Evolutionary conservation across 2,329 filamentous ascomycete genomes (phyloP).

Genomic region (Cladophialophora yegresii): DNA sequence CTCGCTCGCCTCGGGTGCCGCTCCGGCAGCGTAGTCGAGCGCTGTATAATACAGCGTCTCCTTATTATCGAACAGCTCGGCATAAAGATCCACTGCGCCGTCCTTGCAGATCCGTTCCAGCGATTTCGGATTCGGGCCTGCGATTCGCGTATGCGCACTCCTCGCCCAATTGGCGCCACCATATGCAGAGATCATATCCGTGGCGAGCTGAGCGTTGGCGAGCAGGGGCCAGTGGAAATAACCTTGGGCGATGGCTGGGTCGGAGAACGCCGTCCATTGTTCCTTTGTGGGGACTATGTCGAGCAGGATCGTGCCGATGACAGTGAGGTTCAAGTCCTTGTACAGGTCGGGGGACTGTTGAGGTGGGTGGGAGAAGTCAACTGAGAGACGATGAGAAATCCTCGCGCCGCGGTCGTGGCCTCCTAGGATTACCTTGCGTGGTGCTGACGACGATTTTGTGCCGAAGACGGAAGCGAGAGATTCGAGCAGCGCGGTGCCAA

Average conservation of each 20-base stretch:
- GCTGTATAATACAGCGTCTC: conserved; percentile 49
- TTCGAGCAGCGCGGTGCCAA: conserved; percentile 49
- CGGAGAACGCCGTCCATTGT: conserved; percentile 49
- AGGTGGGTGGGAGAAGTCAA: conserved; percentile 41
- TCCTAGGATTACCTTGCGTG: conserved; percentile 47
- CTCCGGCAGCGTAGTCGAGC: conserved; percentile 53
- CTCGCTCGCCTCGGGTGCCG: conserved; percentile 46
- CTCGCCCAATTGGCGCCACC: conserved; percentile 47
- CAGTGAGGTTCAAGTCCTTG: conserved; percentile 38
- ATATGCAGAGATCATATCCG: conserved; percentile 48
- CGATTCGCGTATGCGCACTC: conserved; percentile 41
- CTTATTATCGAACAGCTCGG: conserved; percentile 46
- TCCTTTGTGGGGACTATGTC: conserved; percentile 55
- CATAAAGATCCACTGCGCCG: conserved; percentile 50
- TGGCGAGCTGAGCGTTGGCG: conserved; percentile 49
- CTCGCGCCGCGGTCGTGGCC: conserved; percentile 56
- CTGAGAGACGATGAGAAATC: conserved; percentile 53
- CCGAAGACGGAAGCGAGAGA: conserved; percentile 43
- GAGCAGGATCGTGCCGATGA: conserved; percentile 48
- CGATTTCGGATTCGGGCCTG: conserved; percentile 34
- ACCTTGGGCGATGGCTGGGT: conserved; percentile 42
- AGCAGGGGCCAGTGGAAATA: conserved; percentile 58
- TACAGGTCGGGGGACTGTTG: conserved; percentile 11
- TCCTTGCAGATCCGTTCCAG: conserved; percentile 35
- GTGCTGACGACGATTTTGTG: conserved; percentile 31